Base-by-base conservation (phyloP, 2,329 filamentous ascomycete species). In the Aspergillus sojae region DNA sequence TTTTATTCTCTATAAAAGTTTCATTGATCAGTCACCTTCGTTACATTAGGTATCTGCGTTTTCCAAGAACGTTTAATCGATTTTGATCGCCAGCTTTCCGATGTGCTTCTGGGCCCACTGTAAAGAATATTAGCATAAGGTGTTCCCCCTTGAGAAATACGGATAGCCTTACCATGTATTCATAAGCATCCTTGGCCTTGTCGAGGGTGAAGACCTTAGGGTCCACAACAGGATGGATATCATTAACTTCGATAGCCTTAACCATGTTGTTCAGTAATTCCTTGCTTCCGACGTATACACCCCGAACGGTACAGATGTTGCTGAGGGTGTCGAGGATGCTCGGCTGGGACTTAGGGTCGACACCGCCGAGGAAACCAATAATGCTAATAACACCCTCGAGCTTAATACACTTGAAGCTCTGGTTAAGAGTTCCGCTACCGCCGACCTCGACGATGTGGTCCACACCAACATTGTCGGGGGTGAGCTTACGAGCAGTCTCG, bases 371-470 rank as follows among this genome's bases (percentile, higher is more conserved):
- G 75, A 87, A 87, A 2, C 86, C 86, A 61, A 88, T 86, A 62
- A 88, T 81, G 63, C 74, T 80, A 67, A 86, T 84, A 16, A 86
- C 76, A 39, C 85, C 86, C 66, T 87, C 86, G 34, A 82, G 81
- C 58, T 79, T 80, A 62, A 87, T 77, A 1, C 84, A 83, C 66
- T 83, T 83, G 46, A 89, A 76, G 3, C 81, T 83, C 71, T 89
- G 82, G 3, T 78, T 69, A 66, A 91, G 81, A 0, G 88, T 90
- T n/a, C 80, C 82, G 0, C 86, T 80, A 0, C 89, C 89, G 14
- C 87, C 89, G n/a, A 91, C 84, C 69, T 92, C 89, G 45, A 90
- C 71, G 45, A 91, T 78, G 64, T 88, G 81, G 68, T 91, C 84
- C 9, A 89, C 85, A 14, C 89, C 89, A 2, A 69, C 70, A 19